A percentile compares a stretch with the other conserved stretches of the same genome.
phyloP scores from a whole-genome alignment of 2,329 filamentous ascomycete species.

The Ophiognomonia clavigignenti-juglandacearum region DNA sequence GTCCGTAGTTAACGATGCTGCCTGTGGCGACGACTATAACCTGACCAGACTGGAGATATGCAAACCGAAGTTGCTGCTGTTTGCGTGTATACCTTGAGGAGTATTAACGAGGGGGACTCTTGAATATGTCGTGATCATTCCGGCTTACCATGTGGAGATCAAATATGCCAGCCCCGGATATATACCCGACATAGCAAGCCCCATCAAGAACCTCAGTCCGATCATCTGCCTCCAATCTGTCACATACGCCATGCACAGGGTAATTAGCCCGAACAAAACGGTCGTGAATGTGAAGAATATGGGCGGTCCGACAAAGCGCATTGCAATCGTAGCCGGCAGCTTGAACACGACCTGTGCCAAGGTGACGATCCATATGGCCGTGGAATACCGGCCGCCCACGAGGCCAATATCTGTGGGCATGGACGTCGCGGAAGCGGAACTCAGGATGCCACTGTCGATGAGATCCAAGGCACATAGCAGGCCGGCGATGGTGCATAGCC shows the following conservation, averaged over 20 bases:
- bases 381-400: conserved; percentile 61
- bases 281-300: conserved; percentile 58
- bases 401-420: conserved; percentile 62
- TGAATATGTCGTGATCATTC: background rate
- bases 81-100: conserved; percentile 46
- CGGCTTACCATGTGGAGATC: conserved; percentile 44
- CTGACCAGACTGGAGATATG: conserved; percentile 59
- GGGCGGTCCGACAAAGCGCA: conserved; percentile 60
- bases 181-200: conserved; percentile 55
- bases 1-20: conserved; percentile 61
- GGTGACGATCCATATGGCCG: conserved; percentile 71
- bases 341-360: conserved; percentile 64
- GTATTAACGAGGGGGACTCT: background rate
- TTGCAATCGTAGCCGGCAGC: conserved; percentile 62
- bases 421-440: conserved; percentile 63
- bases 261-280: conserved; percentile 58
- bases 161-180: conserved; percentile 48
- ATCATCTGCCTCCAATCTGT: conserved; percentile 67
- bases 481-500: conserved; percentile 66
- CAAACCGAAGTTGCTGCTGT: conserved; percentile 63
- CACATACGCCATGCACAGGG: conserved; percentile 64
- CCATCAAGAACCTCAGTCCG: conserved; percentile 58
- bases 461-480: conserved; percentile 67
- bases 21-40: conserved; percentile 62
- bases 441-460: conserved; percentile 66